Evolutionary conservation across 2,329 filamentous ascomycete genomes (phyloP).

Genomic region (Lachnellula cervina): DNA sequence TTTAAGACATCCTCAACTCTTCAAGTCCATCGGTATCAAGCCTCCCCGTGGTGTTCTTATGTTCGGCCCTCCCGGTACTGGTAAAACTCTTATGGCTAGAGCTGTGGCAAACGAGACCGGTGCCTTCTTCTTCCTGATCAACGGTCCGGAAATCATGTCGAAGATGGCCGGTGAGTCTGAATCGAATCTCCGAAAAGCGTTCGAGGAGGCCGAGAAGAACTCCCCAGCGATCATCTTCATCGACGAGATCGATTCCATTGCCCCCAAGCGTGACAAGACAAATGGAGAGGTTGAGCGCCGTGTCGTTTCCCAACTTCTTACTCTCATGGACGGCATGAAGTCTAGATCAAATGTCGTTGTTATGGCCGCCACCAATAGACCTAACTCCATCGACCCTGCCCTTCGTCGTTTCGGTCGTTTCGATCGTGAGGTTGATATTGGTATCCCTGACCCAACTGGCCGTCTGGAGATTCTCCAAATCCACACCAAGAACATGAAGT

Average conservation of each 20-base stretch:
- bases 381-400: conserved; percentile 97
- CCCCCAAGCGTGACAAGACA: conserved; percentile 99
- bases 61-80: conserved; percentile 93
- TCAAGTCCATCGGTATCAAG: conserved; percentile 99
- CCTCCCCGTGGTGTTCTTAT: conserved; percentile 96
- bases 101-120: conserved; percentile 98
- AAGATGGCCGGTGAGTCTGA: conserved; percentile 99
- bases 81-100: conserved; percentile 98
- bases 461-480: conserved; percentile 99
- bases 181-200: conserved; percentile 97
- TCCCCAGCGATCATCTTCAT: conserved; percentile 99
- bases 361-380: conserved; percentile 98
- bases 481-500: conserved; percentile 99
- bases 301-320: conserved; percentile 94
- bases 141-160: conserved; percentile 99
- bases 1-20: conserved; percentile 92
- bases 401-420: conserved; percentile 97
- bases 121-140: conserved; percentile 99
- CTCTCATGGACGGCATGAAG: conserved; percentile 99
- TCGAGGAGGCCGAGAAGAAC: conserved; percentile 99
- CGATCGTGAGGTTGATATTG: conserved; percentile 97
- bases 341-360: conserved; percentile 97
- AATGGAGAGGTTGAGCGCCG: conserved; percentile 98
- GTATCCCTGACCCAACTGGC: conserved; percentile 94
- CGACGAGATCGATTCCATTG: conserved; percentile 98